Conservation (phyloP, 1,284 basidiomycete genomes). For the Mycena sp. region DNA sequence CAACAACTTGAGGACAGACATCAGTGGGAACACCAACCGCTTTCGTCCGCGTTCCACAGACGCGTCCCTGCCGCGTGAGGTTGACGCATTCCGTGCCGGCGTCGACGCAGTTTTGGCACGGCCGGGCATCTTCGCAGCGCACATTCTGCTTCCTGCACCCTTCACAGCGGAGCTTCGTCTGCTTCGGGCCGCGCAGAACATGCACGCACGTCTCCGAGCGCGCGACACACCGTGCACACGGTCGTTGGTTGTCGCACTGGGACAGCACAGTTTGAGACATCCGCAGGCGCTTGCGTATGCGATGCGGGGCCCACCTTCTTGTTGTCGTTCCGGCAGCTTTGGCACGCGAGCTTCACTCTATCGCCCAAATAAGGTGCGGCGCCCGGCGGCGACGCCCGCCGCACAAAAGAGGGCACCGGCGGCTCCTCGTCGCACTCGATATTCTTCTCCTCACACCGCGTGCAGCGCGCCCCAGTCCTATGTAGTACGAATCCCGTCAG, state of each 20-base stretch:
- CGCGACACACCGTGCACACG: slow-evolving; percentile 64
- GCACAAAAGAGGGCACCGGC: not conserved
- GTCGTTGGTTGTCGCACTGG: slow-evolving; percentile 65
- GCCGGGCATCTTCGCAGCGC: slow-evolving; percentile 65
- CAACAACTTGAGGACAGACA: slow-evolving; percentile 15
- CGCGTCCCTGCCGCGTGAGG: slow-evolving; percentile 59
- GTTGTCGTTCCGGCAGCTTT: slow-evolving; percentile 22
- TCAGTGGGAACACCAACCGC: slow-evolving; percentile 49
- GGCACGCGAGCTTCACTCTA: slow-evolving; percentile 19
- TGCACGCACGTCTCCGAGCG: slow-evolving; percentile 65
- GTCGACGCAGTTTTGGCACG: slow-evolving; percentile 61
- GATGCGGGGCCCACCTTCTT: slow-evolving; percentile 30
- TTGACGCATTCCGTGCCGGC: slow-evolving; percentile 52
- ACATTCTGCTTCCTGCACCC: slow-evolving; percentile 61
- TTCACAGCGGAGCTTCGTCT: slow-evolving; percentile 66
- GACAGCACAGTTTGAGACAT: slow-evolving; percentile 13
- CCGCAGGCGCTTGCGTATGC: not conserved
- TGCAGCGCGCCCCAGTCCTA: slow-evolving; percentile 33
- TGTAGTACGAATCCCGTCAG: slow-evolving; percentile 49
- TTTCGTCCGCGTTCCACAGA: slow-evolving; percentile 66
- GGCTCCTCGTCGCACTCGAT: slow-evolving; percentile 19
- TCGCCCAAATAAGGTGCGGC: not conserved
- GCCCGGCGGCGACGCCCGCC: too few species aligned
- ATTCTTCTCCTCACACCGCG: slow-evolving; percentile 11
- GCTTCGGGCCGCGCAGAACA: slow-evolving; percentile 55